phyloP scores from a whole-genome alignment of 1,284 basidiomycete genomes.

The Phlebopus sp. region DNA sequence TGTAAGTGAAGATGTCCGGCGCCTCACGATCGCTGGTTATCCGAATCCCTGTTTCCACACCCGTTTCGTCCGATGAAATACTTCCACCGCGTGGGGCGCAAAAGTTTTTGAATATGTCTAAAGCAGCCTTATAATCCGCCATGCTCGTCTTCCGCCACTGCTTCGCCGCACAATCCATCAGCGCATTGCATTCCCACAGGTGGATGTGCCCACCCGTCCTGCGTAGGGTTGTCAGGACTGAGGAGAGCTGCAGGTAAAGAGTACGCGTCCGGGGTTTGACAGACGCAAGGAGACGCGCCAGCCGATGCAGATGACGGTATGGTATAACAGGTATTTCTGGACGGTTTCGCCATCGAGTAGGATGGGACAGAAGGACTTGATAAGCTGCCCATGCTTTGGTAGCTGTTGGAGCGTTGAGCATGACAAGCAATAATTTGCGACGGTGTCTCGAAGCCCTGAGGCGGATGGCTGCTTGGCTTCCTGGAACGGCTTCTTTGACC shows the following conservation, averaged over 20 bases:
- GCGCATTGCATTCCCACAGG: constrained; percentile 69
- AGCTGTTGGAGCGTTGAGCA: constrained; percentile 40
- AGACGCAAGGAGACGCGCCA: constrained; percentile 53
- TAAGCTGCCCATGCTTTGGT: constrained; percentile 63
- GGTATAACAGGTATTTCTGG: constrained; percentile 39
- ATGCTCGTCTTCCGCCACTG: constrained; percentile 56
- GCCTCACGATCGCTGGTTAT: constrained; percentile 11
- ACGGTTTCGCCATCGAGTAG: constrained; percentile 14
- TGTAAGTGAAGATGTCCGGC: constrained; percentile 68
- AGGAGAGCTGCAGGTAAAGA: constrained; percentile 59
- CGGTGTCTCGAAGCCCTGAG: constrained; percentile 16
- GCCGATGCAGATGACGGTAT: constrained; percentile 54
- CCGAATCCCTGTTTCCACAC: not conserved
- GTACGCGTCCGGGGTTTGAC: constrained; percentile 53
- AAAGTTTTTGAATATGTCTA: constrained; percentile 62
- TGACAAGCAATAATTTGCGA: constrained; percentile 25
- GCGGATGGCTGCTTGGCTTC: constrained; percentile 14
- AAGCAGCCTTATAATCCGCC: constrained; percentile 57
- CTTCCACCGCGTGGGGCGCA: constrained; percentile 32
- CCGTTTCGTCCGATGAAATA: not conserved
- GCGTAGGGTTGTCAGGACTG: constrained; percentile 57
- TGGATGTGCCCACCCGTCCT: constrained; percentile 49
- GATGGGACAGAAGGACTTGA: constrained; percentile 35
- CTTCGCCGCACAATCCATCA: constrained; percentile 66
- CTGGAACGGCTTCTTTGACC: not conserved